Percentiles rank a stretch among this genome's conserved stretches.
These are phyloP conservation scores for Debaryomycetaceae sp. DNA, from an alignment of 1,139 yeast species.

Conservation along the genomic window DNA sequence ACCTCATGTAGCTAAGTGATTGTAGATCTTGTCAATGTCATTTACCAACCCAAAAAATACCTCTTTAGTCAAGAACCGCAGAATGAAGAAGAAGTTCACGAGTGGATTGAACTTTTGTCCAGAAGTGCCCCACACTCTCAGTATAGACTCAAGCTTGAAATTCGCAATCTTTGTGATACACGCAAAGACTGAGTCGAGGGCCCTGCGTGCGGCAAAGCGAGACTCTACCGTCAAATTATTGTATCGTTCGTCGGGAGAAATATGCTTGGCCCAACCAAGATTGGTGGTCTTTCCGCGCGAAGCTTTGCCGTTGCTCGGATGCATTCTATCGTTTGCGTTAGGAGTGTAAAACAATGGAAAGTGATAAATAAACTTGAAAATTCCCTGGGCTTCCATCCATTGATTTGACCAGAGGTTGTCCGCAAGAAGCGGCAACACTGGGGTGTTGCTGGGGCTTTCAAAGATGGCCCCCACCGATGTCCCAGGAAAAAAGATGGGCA, in stretches of 20 bases:
- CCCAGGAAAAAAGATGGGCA: constrained; percentile 26
- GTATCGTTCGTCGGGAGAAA: constrained; percentile 19
- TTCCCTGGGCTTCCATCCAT: constrained; percentile 27
- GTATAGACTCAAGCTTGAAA: neutral
- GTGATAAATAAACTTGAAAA: constrained; percentile 19
- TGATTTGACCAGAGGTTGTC: constrained; percentile 18
- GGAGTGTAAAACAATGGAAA: constrained; percentile 32
- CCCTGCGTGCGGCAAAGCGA: neutral
- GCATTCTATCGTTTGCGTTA: constrained; percentile 20
- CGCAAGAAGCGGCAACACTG: constrained; percentile 24
- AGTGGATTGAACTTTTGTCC: constrained; percentile 4
- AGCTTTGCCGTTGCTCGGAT: constrained; percentile 6
- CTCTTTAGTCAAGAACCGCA: constrained; percentile 5
- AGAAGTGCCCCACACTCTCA: constrained; percentile 2
- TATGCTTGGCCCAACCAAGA: constrained; percentile 18
- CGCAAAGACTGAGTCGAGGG: neutral
- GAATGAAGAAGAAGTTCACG: constrained; percentile 3
- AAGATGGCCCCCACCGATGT: constrained; percentile 23
- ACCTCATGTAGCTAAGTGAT: neutral
- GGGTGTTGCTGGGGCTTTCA: constrained; percentile 7
- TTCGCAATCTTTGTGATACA: neutral
- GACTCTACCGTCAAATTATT: neutral
- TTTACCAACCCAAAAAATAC: constrained; percentile 5
- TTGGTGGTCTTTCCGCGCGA: neutral
- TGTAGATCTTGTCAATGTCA: constrained; percentile 6